These are phyloP conservation scores for Fusarium multiceps DNA, from an alignment of 2,329 filamentous ascomycete species.

Conservation along the genomic window DNA sequence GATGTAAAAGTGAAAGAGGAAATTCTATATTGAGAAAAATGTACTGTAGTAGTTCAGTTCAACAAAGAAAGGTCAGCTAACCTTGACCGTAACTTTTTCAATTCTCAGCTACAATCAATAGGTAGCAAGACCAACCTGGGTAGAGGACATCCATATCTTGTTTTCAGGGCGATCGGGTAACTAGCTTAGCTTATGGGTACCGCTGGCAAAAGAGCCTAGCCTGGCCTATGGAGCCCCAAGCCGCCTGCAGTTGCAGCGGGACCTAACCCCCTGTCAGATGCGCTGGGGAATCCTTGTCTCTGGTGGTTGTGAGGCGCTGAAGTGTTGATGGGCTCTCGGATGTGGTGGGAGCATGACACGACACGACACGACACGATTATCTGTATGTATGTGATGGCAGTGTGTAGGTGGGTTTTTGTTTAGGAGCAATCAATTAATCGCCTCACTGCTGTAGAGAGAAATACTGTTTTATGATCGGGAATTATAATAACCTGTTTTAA, in stretches of 20 bases:
- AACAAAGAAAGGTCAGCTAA: background rate
- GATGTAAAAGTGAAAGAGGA: background rate
- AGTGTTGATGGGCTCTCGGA: background rate
- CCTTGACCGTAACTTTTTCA: slow-evolving; percentile 35
- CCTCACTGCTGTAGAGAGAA: slow-evolving; percentile 2
- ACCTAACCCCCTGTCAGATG: slow-evolving; percentile 2
- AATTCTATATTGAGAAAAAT: slow-evolving; percentile 28
- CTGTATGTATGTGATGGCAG: slow-evolving; percentile 13
- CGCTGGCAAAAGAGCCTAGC: background rate
- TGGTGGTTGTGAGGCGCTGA: slow-evolving; percentile 31
- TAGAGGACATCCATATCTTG: slow-evolving; percentile 2
- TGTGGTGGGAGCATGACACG: slow-evolving; percentile 35
- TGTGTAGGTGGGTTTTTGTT: slow-evolving; percentile 5
- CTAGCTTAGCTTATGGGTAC: background rate
- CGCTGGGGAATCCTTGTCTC: slow-evolving; percentile 48
- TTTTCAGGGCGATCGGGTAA: slow-evolving; percentile 31
- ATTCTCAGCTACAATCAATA: slow-evolving; percentile 1
- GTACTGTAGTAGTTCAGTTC: background rate
- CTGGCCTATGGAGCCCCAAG: background rate
- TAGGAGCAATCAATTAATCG: slow-evolving; percentile 1
- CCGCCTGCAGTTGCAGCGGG: background rate
- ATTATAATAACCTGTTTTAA: background rate
- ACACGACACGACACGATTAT: slow-evolving; percentile 36
- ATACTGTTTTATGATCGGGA: background rate
- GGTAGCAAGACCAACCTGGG: background rate